Base-by-base conservation (phyloP, 2,329 filamentous ascomycete species). In the Chaetothyriales sp. region DNA sequence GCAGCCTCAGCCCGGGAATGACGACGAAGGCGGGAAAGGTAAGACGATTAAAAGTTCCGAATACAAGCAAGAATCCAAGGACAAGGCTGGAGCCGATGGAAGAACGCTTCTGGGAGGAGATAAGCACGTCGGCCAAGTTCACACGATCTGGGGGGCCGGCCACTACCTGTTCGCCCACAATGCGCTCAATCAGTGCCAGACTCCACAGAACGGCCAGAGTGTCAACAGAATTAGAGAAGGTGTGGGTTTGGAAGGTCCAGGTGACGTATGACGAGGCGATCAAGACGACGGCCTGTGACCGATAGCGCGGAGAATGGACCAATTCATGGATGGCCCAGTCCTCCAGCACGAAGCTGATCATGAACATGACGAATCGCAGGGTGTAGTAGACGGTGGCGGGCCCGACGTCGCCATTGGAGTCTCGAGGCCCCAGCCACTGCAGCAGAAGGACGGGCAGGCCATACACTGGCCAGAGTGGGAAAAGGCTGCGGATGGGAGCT, bases 191-290 rank as follows among this genome's bases (percentile, higher is more conserved):
- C 66, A 98, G 71, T 47, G 97, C 89, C 67, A 98, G 71, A 63
- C 86, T 89, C 92, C 92, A 98, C 50, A 87, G 80, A 49, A 98
- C 89, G 48, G 90, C 77, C 61, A 98, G 73, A 2, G 92, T 97
- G 72, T 98, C 92, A 59, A 97, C 78, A 56, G 90, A 94, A 70
- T 98, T 98, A 57, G 90, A 97, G 68, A 98, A 97, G 10, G 92
- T 97, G 69, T 98, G 92, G 18, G 88, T 92, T 70, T 98, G 92
- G 70, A 90, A 95, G 45, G 90, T 95, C 90, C 92, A 98, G 47
- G 92, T 98, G 61, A 95, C 90, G 70, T 97, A 98, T 22, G 89
- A 95, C 25, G 90, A 97, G 46, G 90, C 89, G 55, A 95, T 85
- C 52, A 98, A 76, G 46, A 94, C 74, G 45, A 94, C 79, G 8